Percentiles rank a stretch among this genome's conserved stretches.
These are phyloP conservation scores for Neofusicoccum kwambonambiense DNA, from an alignment of 2,329 filamentous ascomycete genomes.

Conservation along the genomic window DNA sequence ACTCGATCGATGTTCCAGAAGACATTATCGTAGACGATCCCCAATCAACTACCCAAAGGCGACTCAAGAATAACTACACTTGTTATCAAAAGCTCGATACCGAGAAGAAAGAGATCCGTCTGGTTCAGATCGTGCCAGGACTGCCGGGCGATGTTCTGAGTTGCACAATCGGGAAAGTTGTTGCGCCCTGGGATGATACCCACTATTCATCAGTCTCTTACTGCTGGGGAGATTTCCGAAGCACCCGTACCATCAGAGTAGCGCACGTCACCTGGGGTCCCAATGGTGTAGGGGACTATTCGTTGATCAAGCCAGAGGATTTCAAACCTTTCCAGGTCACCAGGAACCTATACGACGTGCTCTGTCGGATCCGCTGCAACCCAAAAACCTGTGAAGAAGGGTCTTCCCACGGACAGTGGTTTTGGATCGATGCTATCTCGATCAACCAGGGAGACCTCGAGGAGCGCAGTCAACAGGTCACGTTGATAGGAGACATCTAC, in stretches of 20 bases:
- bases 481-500: constrained; percentile 20
- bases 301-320: not conserved
- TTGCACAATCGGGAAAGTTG: not conserved
- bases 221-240: not conserved
- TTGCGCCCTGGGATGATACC: too few relatives aligned
- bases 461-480: constrained; percentile 21
- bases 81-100: not conserved
- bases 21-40: too few relatives aligned
- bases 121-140: not conserved
- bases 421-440: constrained; percentile 23
- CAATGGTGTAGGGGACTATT: too few relatives aligned
- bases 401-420: not conserved
- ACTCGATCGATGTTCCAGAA: too few relatives aligned
- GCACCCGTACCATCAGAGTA: not conserved
- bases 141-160: not conserved
- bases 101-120: not conserved
- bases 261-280: too few relatives aligned
- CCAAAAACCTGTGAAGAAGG: not conserved
- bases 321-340: not conserved
- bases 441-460: constrained; percentile 22
- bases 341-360: not conserved
- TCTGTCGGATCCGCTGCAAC: not conserved
- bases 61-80: not conserved
- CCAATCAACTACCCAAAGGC: too few relatives aligned
- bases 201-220: not conserved